Evolutionary conservation across 805 yeast genomes (phyloP), one percentile per base, ranked within the genome.

Genomic region (Pichia heedii): DNA sequence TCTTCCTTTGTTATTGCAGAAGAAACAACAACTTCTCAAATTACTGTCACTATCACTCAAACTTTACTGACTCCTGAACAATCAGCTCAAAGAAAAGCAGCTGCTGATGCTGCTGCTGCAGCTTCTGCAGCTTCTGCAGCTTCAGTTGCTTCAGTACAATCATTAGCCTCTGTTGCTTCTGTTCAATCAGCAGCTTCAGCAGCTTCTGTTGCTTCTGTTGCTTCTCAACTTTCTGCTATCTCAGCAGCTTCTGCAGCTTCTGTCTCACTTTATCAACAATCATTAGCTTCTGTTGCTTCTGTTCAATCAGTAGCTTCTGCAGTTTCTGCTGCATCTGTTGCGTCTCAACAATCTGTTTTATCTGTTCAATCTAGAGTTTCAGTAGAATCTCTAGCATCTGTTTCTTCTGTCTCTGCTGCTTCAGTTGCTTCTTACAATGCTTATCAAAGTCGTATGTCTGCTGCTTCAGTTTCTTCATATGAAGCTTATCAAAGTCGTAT

Each of bases 41-140:
- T 68, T 42, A 73, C 77, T 24, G 52, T 73, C 46, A 72, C 77
- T 21, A 58, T 70, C 45, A 72, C 77, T 38, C 58, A 60, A 41
- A 73, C 77, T 24, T 41, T 70, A 37, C 64, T 69, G 54, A 61
- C 74, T 26, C 76, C 77, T 29, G 62, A 66, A 43, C 73, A 73
- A 55, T 63, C 70, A 65, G 34, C 33, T 58, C 29, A 39, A 48
- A 37, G 44, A 50, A 27, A 62, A 65, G 36, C 41, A 1, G 39
- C 34, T 13, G 50, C 54, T 8, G 52, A 22, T 45, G 57, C 49
- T 32, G 48, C 67, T 35, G 57, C 61, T 32, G 63, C 67, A 37
- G 57, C 62, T 15, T 63, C 65, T 32, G 58, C 57, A 20, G 57
- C 66, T 5, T 58, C 62, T 11, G 56, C 63, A 37, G 61, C 61